phyloP scores from a whole-genome alignment of 2,329 filamentous ascomycete genomes.

The Diaporthe batatas region DNA sequence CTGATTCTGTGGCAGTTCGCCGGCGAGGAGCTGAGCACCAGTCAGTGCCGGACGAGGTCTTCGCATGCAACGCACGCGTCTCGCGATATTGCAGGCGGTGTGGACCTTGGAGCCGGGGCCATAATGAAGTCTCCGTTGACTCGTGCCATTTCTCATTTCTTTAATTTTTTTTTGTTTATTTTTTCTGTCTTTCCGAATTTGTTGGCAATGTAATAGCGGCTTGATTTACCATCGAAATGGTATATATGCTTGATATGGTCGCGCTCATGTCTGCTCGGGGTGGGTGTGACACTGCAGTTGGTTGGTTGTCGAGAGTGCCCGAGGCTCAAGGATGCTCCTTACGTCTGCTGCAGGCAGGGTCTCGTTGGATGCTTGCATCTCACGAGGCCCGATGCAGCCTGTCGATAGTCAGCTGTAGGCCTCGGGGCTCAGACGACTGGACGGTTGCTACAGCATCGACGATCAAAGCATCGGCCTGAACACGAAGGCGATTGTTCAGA shows the following conservation, averaged over 20 bases:
- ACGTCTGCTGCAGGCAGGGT: slow-evolving; percentile 19
- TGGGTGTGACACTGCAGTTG: slow-evolving; percentile 38
- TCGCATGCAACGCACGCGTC: slow-evolving; percentile 25
- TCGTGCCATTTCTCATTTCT: neutral
- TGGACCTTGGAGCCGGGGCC: neutral
- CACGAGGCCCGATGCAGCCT: slow-evolving; percentile 35
- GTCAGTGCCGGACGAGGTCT: slow-evolving; percentile 11
- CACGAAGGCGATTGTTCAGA: slow-evolving; percentile 13
- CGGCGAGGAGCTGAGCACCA: slow-evolving; percentile 9
- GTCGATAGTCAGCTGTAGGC: slow-evolving; percentile 37
- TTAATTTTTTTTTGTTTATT: too few species aligned
- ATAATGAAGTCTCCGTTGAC: slow-evolving; percentile 4
- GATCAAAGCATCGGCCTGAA: slow-evolving; percentile 3
- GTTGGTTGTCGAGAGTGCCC: slow-evolving; percentile 23
- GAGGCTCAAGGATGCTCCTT: slow-evolving; percentile 7
- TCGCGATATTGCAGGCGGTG: slow-evolving; percentile 10
- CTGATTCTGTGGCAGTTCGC: slow-evolving; percentile 3
- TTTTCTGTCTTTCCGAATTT: too few species aligned
- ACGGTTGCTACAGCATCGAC: slow-evolving; percentile 14
- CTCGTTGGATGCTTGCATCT: slow-evolving; percentile 15
- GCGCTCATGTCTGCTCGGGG: neutral
- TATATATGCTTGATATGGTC: neutral
- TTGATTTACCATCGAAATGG: neutral
- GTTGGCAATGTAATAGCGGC: slow-evolving; percentile 3
- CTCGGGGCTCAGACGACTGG: slow-evolving; percentile 13